Conservation (phyloP, 1,139 yeast species). For the Kodamaea anthophila region DNA sequence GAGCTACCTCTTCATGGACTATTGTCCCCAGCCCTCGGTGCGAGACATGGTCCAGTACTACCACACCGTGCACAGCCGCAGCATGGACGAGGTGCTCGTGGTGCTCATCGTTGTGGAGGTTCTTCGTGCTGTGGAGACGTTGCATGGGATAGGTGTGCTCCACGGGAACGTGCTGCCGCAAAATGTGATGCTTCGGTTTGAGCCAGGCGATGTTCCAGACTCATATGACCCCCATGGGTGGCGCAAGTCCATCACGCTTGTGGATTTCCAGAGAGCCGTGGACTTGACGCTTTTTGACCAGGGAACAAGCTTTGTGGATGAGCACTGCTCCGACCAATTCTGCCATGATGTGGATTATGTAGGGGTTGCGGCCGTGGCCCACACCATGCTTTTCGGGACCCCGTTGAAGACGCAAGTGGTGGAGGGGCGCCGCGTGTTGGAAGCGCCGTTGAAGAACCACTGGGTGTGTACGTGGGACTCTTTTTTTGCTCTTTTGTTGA, state of each 20-base stretch:
- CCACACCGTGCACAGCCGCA: slow-evolving; percentile 18
- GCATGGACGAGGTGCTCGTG: slow-evolving; percentile 56
- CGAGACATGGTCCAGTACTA: slow-evolving; percentile 61
- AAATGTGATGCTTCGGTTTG: slow-evolving; percentile 72
- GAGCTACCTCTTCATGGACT: slow-evolving; percentile 66
- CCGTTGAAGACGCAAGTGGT: slow-evolving; percentile 42
- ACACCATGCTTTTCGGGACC: slow-evolving; percentile 64
- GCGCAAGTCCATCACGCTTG: slow-evolving; percentile 57
- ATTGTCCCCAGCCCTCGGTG: slow-evolving; percentile 67
- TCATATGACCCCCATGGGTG: slow-evolving; percentile 33
- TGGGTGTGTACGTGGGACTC: slow-evolving; percentile 74
- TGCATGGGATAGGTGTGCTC: slow-evolving; percentile 62
- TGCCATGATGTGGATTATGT: slow-evolving; percentile 84
- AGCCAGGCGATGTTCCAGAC: slow-evolving; percentile 12
- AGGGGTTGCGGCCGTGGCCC: slow-evolving; percentile 74
- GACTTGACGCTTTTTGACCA: slow-evolving; percentile 53
- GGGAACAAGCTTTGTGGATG: slow-evolving; percentile 49
- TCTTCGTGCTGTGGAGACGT: slow-evolving; percentile 49
- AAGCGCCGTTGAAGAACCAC: slow-evolving; percentile 55
- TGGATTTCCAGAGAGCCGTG: slow-evolving; percentile 81
- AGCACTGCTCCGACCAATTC: slow-evolving; percentile 70
- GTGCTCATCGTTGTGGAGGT: slow-evolving; percentile 62
- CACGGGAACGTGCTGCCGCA: slow-evolving; percentile 89
- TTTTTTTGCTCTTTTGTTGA: slow-evolving; percentile 58
- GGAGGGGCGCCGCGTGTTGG: slow-evolving; percentile 28